These are phyloP conservation scores for Geotrichum europaeum DNA, from an alignment of 1,139 yeast species.

Conservation along the genomic window DNA sequence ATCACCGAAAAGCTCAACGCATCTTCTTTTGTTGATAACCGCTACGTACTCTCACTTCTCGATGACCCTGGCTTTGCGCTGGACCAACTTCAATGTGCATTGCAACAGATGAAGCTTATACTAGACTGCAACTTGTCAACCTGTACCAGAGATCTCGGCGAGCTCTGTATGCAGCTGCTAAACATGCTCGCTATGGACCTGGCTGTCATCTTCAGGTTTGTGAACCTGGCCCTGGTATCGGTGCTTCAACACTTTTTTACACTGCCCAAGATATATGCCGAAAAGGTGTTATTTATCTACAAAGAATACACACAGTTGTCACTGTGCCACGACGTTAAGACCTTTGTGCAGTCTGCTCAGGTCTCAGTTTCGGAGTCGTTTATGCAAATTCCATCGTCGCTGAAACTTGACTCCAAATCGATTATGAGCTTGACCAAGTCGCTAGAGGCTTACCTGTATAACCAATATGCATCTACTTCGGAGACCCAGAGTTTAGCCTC, in stretches of 20 bases:
- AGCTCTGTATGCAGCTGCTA: no score
- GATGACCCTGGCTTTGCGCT: slow-evolving; percentile 16
- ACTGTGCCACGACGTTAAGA: slow-evolving; percentile 23
- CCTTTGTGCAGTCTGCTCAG: slow-evolving; percentile 21
- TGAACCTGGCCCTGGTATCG: slow-evolving; percentile 23
- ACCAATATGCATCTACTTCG: neutral
- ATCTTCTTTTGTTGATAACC: slow-evolving; percentile 21
- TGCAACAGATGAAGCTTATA: slow-evolving; percentile 23
- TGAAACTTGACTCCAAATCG: slow-evolving; percentile 19
- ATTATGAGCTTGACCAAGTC: slow-evolving; percentile 23
- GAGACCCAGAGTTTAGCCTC: no score
- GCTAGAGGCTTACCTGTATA: slow-evolving; percentile 25
- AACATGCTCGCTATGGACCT: slow-evolving; percentile 24
- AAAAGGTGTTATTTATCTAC: slow-evolving; percentile 25
- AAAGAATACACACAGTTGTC: slow-evolving; percentile 28
- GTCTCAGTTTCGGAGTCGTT: slow-evolving; percentile 19
- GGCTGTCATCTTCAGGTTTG: slow-evolving; percentile 23
- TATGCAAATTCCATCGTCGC: slow-evolving; percentile 23
- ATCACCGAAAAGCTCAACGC: slow-evolving; percentile 23
- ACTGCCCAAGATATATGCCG: slow-evolving; percentile 25
- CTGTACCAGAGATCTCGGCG: no score
- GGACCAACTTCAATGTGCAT: slow-evolving; percentile 24
- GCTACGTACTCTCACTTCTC: no score
- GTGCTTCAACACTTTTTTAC: slow-evolving; percentile 26
- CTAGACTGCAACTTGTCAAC: slow-evolving; percentile 25